Evolutionary conservation across 768 basidiomycete genomes (phyloP), one percentile per base, ranked within the genome.

Genomic region (Phylloporus sp.): DNA sequence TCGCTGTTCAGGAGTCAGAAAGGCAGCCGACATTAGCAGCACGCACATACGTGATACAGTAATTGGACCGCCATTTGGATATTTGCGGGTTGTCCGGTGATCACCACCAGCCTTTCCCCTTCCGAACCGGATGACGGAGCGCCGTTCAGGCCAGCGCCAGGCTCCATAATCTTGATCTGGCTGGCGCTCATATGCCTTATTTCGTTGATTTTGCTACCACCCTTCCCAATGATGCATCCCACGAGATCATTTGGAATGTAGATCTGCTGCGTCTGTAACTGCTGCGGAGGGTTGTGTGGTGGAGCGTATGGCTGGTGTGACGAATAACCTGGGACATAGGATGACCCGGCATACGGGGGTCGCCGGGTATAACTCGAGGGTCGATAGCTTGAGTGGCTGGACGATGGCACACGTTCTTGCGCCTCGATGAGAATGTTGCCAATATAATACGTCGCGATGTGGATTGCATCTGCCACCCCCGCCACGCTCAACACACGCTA

Each of bases 401-500:
- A 72, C 41, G 87, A 74, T 5, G 88, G 88, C 78, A 80, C 80
- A 49, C 86, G 84, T 52, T 90, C 88, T 62, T 90, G 85, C 6
- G 91, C 86, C 65, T 96, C 92, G 56, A 95, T 86, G 44, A 99
- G 82, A 59, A 98, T 96, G 54, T 93, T 97, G 45, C 96, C 96
- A 52, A 99, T 94, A 67, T 99, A 98, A 71, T 98, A 99, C 4
- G 95, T 97, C 32, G 96, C 96, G 53, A 99, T 99, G 67, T 99
- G 96, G 48, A 99, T 93, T 24, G 96, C 96, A 65, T 99, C 96
- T 18, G 96, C 96, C 41, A 99, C 96, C 29, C 96, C 96, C 20
- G 95, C 92, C 29, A 98, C 95, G 56, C 93, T 96, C 42, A 99
- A 78, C 21, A 99, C 93, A 47, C 96, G 90, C 94, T 97, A 64